A percentile compares a stretch with the other conserved stretches of the same genome.
Conservation (phyloP, 2,329 filamentous ascomycete genomes). For the Berkeleyomyces basicola region DNA sequence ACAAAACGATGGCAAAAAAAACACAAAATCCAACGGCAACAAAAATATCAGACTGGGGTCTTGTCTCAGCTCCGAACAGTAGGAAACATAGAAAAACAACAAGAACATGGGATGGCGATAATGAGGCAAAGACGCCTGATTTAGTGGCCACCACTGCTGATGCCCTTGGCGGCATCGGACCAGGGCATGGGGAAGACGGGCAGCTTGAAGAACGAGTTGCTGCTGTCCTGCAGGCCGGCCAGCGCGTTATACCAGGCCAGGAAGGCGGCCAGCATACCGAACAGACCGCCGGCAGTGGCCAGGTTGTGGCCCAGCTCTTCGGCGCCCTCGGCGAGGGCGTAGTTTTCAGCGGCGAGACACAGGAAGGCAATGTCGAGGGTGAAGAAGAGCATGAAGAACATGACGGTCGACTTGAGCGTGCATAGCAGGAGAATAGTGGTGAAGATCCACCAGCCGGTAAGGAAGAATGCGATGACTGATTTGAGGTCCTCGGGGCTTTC, state of each 20-base stretch:
- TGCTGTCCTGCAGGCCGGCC: constrained; percentile 63
- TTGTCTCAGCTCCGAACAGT: not conserved
- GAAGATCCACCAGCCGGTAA: constrained; percentile 74
- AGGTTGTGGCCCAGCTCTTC: constrained; percentile 29
- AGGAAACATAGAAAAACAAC: not conserved
- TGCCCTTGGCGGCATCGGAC: constrained; percentile 47
- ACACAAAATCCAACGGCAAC: not conserved
- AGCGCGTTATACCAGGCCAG: constrained; percentile 77
- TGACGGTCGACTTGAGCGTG: constrained; percentile 60
- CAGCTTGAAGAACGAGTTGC: constrained; percentile 77
- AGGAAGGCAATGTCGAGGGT: constrained; percentile 62
- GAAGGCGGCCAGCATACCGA: constrained; percentile 68
- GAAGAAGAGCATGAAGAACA: constrained; percentile 65
- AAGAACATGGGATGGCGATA: not conserved
- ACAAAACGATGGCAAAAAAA: not conserved
- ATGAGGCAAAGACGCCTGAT: not conserved
- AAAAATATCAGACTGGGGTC: not conserved
- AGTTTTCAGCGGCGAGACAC: constrained; percentile 50
- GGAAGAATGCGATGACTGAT: constrained; percentile 55
- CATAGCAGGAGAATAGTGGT: constrained; percentile 57
- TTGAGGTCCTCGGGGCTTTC: constrained; percentile 30
- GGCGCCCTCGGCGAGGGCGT: constrained; percentile 35
- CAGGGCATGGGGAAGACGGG: constrained; percentile 92
- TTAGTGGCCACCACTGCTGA: constrained; percentile 20
- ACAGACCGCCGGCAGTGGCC: constrained; percentile 57